Evolutionary conservation across 805 yeast species (phyloP), one percentile per base, ranked within the genome.

Genomic region (Kodamaea kakaduensis): DNA sequence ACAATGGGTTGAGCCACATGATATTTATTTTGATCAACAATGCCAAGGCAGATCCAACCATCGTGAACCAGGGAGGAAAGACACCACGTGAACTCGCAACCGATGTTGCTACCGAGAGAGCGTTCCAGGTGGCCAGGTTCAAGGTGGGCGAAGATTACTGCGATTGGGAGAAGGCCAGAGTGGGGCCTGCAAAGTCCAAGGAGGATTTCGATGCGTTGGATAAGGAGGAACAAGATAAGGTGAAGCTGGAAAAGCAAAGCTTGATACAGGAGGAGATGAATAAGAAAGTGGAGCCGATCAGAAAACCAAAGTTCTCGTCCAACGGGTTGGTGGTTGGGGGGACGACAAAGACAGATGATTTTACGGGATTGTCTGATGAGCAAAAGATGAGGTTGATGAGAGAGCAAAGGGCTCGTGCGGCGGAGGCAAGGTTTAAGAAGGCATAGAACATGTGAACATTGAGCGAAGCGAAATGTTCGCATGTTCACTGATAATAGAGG

Each of bases 371-470:
- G 36, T 71, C 78, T 6, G 87, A 80, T 1, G 86, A 78, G 17
- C 96, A 89, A 45, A 73, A 77, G 49, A 69, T 72, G 71, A 73
- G 80, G 49, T 61, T 93, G 14, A 88, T 89, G 84, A 75, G 98
- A 41, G 98, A 93, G 50, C 89, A 89, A 51, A 70, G 97, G 36
- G 97, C 97, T 1, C 73, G 97, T 37, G 98, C 98, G 0, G 97
- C 95, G 0, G 97, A 93, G 56, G 95, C 90, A 0, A 70, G 98
- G 47, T 48, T 85, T 37, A 58, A 51, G 26, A 34, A 25, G 31
- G n/a, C 18, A 16, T 26, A 5, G 17, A 16, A 26, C 17, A 25
- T 25, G 4, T 25, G n/a, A n/a, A n/a, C n/a, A n/a, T n/a, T n/a
- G n/a, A n/a, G n/a, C n/a, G n/a, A n/a, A n/a, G n/a, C n/a, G n/a